phyloP scores from a whole-genome alignment of 768 basidiomycete genomes.

The Multifurca ochricompacta region DNA sequence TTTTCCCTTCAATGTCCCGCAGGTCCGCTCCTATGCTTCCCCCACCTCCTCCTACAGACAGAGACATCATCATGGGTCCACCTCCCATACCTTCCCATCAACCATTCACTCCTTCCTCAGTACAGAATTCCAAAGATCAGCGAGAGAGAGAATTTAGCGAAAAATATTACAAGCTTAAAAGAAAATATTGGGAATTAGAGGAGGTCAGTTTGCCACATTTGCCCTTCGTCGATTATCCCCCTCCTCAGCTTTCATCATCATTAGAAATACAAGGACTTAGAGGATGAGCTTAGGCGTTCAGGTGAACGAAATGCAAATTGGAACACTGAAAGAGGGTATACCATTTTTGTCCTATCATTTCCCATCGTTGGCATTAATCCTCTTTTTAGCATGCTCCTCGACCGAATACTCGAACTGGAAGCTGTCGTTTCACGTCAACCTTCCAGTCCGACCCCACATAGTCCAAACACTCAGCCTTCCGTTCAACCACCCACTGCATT shows the following conservation, averaged over 20 bases:
- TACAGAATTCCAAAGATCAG: slow-evolving; percentile 30
- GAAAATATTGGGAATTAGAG: slow-evolving; percentile 59
- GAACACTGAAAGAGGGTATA: slow-evolving; percentile 57
- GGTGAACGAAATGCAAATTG: slow-evolving; percentile 57
- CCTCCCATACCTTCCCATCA: slow-evolving; percentile 34
- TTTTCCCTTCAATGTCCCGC: slow-evolving; percentile 14
- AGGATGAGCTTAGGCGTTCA: slow-evolving; percentile 48
- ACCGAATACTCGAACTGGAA: slow-evolving; percentile 58
- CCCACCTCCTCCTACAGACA: slow-evolving; percentile 32
- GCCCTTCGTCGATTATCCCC: background rate
- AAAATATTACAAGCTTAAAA: slow-evolving; percentile 60
- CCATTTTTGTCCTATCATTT: slow-evolving; percentile 15
- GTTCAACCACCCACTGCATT: slow-evolving; percentile 39
- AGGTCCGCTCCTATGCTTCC: slow-evolving; percentile 18
- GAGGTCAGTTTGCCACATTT: slow-evolving; percentile 39
- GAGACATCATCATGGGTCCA: slow-evolving; percentile 46
- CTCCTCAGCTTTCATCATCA: slow-evolving; percentile 7
- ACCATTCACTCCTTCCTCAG: slow-evolving; percentile 25
- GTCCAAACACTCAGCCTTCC: slow-evolving; percentile 20
- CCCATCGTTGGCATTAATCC: slow-evolving; percentile 13
- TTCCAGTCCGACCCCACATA: slow-evolving; percentile 19
- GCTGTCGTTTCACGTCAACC: slow-evolving; percentile 29
- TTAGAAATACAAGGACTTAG: slow-evolving; percentile 54
- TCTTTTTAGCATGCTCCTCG: slow-evolving; percentile 40
- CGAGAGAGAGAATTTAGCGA: slow-evolving; percentile 49